Evolutionary conservation across 75 land plant genomes (phyloP).

Genomic region (Chamaecyparis obtusa): DNA sequence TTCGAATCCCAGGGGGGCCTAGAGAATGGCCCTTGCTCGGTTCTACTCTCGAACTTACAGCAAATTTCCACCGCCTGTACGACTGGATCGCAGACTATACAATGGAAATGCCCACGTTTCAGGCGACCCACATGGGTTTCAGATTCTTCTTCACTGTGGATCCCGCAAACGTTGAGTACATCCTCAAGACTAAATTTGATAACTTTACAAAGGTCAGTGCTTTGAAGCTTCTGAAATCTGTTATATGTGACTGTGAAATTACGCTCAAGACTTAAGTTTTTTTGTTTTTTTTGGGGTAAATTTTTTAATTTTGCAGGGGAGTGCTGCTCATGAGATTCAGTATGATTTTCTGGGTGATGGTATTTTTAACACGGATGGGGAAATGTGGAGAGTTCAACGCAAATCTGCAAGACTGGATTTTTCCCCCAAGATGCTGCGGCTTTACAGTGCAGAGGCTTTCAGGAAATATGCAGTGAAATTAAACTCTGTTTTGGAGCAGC

Average conservation of each 20-base stretch:
- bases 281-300: too few relatives aligned
- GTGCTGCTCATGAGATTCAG: conserved; percentile 5
- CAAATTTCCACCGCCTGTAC: conserved; percentile 9
- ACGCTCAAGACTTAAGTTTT: neutral
- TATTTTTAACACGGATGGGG: conserved; percentile 31
- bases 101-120: neutral
- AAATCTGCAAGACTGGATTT: conserved; percentile 36
- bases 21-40: conserved; percentile 3
- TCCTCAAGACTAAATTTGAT: conserved; percentile 29
- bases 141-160: conserved; percentile 16
- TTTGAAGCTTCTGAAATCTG: neutral
- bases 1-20: neutral
- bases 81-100: conserved; percentile 11
- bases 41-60: neutral
- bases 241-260: neutral
- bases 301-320: neutral
- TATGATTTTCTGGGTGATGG: conserved; percentile 31
- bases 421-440: conserved; percentile 23
- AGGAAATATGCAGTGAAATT: conserved; percentile 13
- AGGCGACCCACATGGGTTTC: neutral
- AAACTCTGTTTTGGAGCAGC: neutral
- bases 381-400: conserved; percentile 29
- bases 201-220: conserved; percentile 20
- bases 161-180: conserved; percentile 20
- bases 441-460: conserved; percentile 14